These are phyloP conservation scores for Saposhnikovia divaricata DNA, from an alignment of 129 eudicot species.

Conservation along the genomic window DNA sequence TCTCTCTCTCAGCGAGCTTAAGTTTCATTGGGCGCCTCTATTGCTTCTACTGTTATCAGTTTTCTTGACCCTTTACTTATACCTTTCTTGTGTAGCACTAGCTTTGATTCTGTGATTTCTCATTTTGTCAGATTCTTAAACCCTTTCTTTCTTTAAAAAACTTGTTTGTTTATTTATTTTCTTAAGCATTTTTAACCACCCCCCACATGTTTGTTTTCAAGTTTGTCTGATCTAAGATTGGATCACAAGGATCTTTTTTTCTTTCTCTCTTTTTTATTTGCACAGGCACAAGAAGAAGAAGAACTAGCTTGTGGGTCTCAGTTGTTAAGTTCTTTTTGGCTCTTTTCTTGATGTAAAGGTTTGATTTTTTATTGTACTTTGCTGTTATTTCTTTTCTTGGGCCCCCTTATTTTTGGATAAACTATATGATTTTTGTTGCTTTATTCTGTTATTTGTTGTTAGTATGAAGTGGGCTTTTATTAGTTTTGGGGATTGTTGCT, in stretches of 20 bases:
- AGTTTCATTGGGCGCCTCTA: slow-evolving; percentile 12
- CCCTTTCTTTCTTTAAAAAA: not conserved
- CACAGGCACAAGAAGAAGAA: not conserved
- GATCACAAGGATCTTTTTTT: slow-evolving; percentile 13
- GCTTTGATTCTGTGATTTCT: slow-evolving; percentile 9
- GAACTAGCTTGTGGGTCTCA: slow-evolving; percentile 9
- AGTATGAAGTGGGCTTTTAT: not conserved
- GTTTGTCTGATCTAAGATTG: slow-evolving; percentile 22
- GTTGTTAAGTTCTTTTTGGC: slow-evolving; percentile 11
- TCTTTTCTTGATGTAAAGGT: slow-evolving; percentile 21
- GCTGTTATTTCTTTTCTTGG: not conserved
- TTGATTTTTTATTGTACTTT: slow-evolving; percentile 4
- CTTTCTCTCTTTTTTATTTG: not conserved
- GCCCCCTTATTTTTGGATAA: not conserved
- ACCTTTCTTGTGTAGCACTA: slow-evolving; percentile 15
- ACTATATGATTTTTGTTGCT: not conserved
- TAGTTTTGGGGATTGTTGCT: not conserved
- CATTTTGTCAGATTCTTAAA: slow-evolving; percentile 16
- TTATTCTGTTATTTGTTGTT: slow-evolving; percentile 11
- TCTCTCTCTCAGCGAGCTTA: not conserved
- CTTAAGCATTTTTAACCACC: slow-evolving; percentile 10
- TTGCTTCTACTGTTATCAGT: slow-evolving; percentile 2
- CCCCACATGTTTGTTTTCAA: slow-evolving; percentile 15
- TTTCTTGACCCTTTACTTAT: slow-evolving; percentile 18
- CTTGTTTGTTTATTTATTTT: not conserved